Evolutionary conservation across 345 rosid genomes (phyloP), one percentile per base, ranked within the genome.

Genomic region (Corchorus capsularis): DNA sequence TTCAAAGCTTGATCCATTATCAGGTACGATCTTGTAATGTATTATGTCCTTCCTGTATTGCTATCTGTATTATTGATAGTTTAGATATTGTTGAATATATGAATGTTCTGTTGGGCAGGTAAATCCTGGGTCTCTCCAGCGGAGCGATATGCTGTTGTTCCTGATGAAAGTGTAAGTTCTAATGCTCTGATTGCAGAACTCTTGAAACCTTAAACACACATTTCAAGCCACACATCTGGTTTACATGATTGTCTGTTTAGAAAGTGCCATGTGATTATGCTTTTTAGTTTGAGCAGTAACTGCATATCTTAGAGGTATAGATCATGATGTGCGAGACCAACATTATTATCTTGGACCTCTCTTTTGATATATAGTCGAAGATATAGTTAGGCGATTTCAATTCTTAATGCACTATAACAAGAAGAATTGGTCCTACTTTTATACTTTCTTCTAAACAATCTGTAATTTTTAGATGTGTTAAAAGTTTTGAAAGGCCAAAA

Each of bases 61-160:
- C 17, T 8, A 53, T 12, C 34, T 10, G 20, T 34, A 73, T 57
- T 60, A 8, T 32, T 49, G 5, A 32, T 55, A 4, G 20, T 63
- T 39, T 78, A 6, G 3, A 14, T 49, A 4, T 41, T 37, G 10
- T 68, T 76, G 59, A 41, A 53, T 46, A 15, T 46, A 56, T 15
- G 39, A 72, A 15, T 35, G 61, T 71, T 63, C 35, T 45, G 4
- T 17, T 83, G 69, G 47, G 75, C 89, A 93, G 97, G 98, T 63
- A 93, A 91, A 87, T 81, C 80, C 80, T 93, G 97, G 98, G 88
- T 96, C 59, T 88, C 97, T 14, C 97, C 89, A 45, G 77, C 94
- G 1, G 98, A 89, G 84, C 86, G 97, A 92, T 96, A 96, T 84
- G 97, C 98, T 0, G 88, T 93, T 79, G 99, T 92, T 84, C 98